Evolutionary conservation across 139 green algal genomes (phyloP).

Genomic region (Chlamydomonas eustigma): DNA sequence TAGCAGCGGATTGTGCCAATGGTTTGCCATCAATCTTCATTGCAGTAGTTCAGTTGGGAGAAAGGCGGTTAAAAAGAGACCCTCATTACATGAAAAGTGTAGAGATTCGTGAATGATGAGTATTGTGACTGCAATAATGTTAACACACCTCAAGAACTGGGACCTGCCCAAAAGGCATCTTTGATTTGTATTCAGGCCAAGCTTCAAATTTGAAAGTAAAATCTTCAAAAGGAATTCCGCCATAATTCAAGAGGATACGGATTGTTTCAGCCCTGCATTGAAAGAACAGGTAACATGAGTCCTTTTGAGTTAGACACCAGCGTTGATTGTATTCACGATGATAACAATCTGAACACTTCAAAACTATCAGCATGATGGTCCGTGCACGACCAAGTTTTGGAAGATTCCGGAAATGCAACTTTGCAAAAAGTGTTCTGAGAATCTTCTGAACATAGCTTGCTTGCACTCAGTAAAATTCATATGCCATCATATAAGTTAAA

Average conservation of each 20-base stretch:
- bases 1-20: conserved; percentile 29
- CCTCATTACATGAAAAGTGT: neutral
- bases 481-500: no score
- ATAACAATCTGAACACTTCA: neutral
- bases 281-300: neutral
- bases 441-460: neutral
- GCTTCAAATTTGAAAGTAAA: conserved; percentile 9
- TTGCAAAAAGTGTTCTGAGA: neutral
- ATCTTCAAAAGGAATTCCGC: conserved; percentile 25
- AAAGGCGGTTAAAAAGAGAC: neutral
- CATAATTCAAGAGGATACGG: conserved; percentile 5
- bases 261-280: neutral
- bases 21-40: conserved; percentile 39
- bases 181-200: conserved; percentile 24
- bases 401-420: neutral
- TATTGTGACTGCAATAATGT: neutral
- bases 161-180: conserved; percentile 34
- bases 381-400: neutral
- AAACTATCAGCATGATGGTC: neutral
- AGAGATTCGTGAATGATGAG: neutral
- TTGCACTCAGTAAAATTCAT: neutral
- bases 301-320: neutral
- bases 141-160: conserved; percentile 30
- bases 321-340: neutral
- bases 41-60: no score